Conservation (phyloP, 2,329 filamentous ascomycete species). For the Penicillium griseofulvum region DNA sequence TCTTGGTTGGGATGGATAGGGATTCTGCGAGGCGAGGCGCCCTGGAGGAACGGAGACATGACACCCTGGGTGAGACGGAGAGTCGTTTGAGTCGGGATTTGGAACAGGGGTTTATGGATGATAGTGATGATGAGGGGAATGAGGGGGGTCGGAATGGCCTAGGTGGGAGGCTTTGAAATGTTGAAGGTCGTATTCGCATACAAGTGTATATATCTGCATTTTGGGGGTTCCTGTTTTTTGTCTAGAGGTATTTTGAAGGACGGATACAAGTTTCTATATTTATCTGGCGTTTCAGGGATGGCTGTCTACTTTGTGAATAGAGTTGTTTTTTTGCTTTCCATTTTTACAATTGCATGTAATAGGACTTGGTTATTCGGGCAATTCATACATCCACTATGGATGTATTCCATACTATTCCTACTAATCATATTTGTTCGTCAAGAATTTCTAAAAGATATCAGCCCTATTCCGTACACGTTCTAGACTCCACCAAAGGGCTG, state of each 20-base stretch:
- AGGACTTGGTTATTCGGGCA: not conserved
- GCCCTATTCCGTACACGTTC: not conserved
- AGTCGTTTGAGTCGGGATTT: constrained; percentile 73
- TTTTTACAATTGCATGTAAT: not conserved
- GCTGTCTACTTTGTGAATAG: not conserved
- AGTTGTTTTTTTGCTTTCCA: not conserved
- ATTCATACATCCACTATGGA: not conserved
- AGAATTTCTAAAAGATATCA: not conserved
- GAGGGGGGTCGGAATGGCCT: constrained; percentile 30
- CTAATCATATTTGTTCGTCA: not conserved
- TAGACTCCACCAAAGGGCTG: not conserved
- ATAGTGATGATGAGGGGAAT: constrained; percentile 61
- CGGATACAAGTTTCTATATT: not conserved
- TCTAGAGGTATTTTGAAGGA: not conserved
- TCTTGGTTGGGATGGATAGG: constrained; percentile 54
- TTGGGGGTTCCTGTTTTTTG: not conserved
- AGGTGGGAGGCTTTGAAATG: constrained; percentile 13
- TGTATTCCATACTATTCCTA: not conserved
- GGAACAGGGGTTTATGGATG: constrained; percentile 72
- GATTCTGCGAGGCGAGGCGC: constrained; percentile 47
- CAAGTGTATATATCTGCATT: not conserved
- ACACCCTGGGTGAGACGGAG: constrained; percentile 38
- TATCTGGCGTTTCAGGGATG: not conserved
- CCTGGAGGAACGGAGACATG: constrained; percentile 42
- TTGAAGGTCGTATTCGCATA: not conserved